phyloP scores from a whole-genome alignment of 495 filamentous ascomycete species.

The Tuber indicum region DNA sequence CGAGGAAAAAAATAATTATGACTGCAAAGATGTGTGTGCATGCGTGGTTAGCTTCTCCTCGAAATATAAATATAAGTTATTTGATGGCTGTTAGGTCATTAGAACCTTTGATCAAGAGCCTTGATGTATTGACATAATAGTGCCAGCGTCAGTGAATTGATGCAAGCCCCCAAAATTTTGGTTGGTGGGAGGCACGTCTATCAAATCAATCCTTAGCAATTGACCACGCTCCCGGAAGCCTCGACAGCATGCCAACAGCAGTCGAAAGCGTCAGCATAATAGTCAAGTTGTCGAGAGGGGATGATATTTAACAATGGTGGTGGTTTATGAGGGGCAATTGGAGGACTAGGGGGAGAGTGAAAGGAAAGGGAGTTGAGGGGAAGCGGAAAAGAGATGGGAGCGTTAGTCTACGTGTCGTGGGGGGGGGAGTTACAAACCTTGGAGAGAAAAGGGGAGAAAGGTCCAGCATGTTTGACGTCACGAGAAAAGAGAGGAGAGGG shows the following conservation, averaged over 20 bases:
- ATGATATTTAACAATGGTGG: not conserved
- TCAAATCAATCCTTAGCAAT: not conserved
- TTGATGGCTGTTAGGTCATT: slow-evolving; percentile 6
- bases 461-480: slow-evolving; percentile 4
- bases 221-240: not conserved
- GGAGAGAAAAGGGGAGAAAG: not conserved
- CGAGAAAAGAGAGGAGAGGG: not conserved
- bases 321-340: slow-evolving; percentile 1
- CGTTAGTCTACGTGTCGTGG: slow-evolving; percentile 3
- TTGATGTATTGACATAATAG: slow-evolving; percentile 5
- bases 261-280: slow-evolving; percentile 7
- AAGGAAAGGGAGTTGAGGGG: not conserved
- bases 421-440: not conserved
- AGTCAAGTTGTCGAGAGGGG: not conserved
- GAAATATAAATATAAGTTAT: slow-evolving; percentile 6
- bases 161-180: slow-evolving; percentile 3
- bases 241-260: slow-evolving; percentile 4
- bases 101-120: slow-evolving; percentile 3
- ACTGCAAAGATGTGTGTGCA: not conserved
- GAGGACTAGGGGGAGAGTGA: not conserved
- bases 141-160: slow-evolving; percentile 3
- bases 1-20: slow-evolving; percentile 6
- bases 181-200: slow-evolving; percentile 4
- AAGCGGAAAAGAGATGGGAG: slow-evolving; percentile 3
- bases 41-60: slow-evolving; percentile 5